A percentile compares a stretch with the other conserved stretches of the same genome.
phyloP scores from a whole-genome alignment of 441 rosid genomes.

The Pelargonium australe region DNA sequence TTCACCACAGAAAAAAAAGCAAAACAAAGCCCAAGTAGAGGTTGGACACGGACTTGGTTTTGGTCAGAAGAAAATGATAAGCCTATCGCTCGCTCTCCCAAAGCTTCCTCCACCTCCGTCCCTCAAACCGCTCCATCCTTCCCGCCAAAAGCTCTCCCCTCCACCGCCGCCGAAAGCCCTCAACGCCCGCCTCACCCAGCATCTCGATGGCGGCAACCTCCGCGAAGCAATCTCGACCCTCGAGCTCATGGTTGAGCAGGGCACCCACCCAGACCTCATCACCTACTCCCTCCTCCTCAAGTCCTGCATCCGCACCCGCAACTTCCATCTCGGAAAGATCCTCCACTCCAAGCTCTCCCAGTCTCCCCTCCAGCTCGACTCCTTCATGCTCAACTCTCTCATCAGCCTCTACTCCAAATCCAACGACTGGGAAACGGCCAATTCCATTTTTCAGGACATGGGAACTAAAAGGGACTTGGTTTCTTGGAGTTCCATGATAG shows the following conservation, averaged over 20 bases:
- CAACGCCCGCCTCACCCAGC: slow-evolving; percentile 13
- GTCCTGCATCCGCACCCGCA: slow-evolving; percentile 46
- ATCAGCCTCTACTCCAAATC: slow-evolving; percentile 54
- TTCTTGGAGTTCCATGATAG: slow-evolving; percentile 58
- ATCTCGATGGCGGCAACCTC: slow-evolving; percentile 39
- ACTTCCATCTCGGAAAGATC: slow-evolving; percentile 40
- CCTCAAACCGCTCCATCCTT: slow-evolving; percentile 22
- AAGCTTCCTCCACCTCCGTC: no score
- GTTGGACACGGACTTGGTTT: no score
- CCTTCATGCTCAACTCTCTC: slow-evolving; percentile 43
- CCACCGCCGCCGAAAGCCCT: neutral
- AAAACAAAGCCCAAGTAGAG: no score
- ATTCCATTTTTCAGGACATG: slow-evolving; percentile 40
- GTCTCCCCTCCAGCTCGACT: slow-evolving; percentile 39
- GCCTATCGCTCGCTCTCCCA: no score
- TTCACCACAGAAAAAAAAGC: no score
- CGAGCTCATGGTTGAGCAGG: slow-evolving; percentile 26
- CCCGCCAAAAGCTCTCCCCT: slow-evolving; percentile 15
- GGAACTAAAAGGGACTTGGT: slow-evolving; percentile 44
- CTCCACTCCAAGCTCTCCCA: slow-evolving; percentile 36
- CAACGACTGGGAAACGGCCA: slow-evolving; percentile 34
- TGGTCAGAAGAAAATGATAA: no score
- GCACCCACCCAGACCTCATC: slow-evolving; percentile 31
- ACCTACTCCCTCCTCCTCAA: slow-evolving; percentile 55
- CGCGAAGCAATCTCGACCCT: slow-evolving; percentile 40